Evolutionary conservation across 306 rosid genomes (phyloP), one percentile per base, ranked within the genome.

Genomic region (Alnus rubra): DNA sequence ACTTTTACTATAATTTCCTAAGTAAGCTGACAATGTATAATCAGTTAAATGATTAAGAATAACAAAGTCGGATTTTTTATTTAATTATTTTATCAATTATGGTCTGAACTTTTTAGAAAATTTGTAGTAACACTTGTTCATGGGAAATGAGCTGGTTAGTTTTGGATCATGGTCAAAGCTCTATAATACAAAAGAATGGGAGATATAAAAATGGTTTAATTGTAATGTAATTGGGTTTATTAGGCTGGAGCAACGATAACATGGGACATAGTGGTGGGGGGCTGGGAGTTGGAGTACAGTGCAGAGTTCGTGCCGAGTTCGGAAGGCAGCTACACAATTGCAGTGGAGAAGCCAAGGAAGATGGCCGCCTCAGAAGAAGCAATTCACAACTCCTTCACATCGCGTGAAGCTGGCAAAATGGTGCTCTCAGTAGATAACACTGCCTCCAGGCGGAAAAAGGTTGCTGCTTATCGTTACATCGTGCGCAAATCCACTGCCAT

Each of bases 181-280:
- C 13, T 10, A 33, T 64, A 5, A 35, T 64, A 2, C 69, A 13
- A 19, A 31, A 0, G 5, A 1, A 19, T 31, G 54, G 4, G 2
- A 1, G 33, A 18, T 49, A 71, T 58, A 71, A 59, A n/a, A 15
- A 0, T 31, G 69, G 51, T 2, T 50, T 11, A 37, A 48, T 69
- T 76, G 35, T 30, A 54, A 8, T 45, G 45, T 31, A 71, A 19
- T 76, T 56, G 19, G 64, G 28, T 12, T 68, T 60, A 76, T 16
- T 39, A 92, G 98, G 97, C 84, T 45, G 98, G 92, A 30, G 98
- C 97, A 76, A 91, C 98, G 4, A 95, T 95, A 45, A 80, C 94
- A 33, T 95, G 98, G 99, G 99, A 93, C 89, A 90, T 95, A 8
- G 97, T 93, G 39, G 99, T 95, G 12, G 99, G 97, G 63, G 97